Base-by-base conservation (phyloP, 2,329 filamentous ascomycete species). In the Diaporthe caulivora region DNA sequence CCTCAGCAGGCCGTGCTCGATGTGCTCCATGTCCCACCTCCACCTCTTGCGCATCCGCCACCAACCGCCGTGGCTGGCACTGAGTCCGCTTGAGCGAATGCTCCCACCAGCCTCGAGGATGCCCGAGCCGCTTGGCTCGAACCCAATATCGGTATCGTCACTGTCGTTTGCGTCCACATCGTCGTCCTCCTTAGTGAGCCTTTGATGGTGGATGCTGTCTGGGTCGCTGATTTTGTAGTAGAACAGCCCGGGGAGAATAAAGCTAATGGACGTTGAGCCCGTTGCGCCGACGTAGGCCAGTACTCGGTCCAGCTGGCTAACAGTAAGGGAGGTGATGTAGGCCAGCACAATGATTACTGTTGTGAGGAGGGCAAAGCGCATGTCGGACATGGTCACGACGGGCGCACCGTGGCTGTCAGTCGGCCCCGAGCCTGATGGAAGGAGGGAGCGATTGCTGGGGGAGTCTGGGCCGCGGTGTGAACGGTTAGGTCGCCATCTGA, bases 191-290 rank as follows among this genome's bases (percentile, higher is more conserved):
- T 98, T 98, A 76, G 95, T 86, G 13, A 98, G 86, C 18, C 93
- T 91, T 81, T 98, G 96, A 78, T 98, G 95, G 76, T 96, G 91
- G 37, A 92, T 89, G 57, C 94, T 96, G 71, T 98, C 93, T 0
- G 97, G 97, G 31, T 94, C 92, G 17, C 95, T 97, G 74, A 99
- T 98, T 84, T 98, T 98, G 85, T 98, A 99, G 83, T 98, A 99
- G 83, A 99, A 99, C 5, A 99, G 84, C 0, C 97, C 97, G 0
- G 97, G 97, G 0, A 99, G 88, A 77, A 99, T 98, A 81, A 99
- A 99, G 75, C 94, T 97, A 79, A 99, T 99, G 75, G 94, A 95
- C 0, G 97, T 99, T 68, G 93, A 96, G 70, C 97, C 97, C 0
- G 97, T 99, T 78, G 93, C 95, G 49, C 97, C 97, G 15, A 99